Evolutionary conservation across 352 stramenopile species (phyloP), one percentile per base, ranked within the genome.

Genomic region (Sclerospora graminicola): DNA sequence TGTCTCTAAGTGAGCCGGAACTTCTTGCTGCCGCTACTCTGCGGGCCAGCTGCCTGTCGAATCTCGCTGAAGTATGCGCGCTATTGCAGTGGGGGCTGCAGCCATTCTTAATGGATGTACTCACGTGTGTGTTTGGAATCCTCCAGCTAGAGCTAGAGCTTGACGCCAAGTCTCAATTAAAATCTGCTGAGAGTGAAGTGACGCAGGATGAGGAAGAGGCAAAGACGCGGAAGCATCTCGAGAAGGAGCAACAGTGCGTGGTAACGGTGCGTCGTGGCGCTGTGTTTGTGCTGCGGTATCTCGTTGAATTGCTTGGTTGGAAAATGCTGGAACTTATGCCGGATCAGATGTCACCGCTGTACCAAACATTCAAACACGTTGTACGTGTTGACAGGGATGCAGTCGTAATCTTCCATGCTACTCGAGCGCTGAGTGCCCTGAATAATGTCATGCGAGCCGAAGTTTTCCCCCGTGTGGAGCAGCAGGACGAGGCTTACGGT

Each of bases 41-140:
- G 21, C 76, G 81, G 8, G 78, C 81, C 15, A 93, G 81, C 37
- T 93, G 78, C 51, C 42, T 93, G 26, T 93, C 81, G n/a, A 93
- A 93, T 37, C 55, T 93, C 10, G 81, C 81, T n/a, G 78, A 93
- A 31, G 72, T 92, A 10, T 84, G 70, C 16, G 74, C 64, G 5
- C 47, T 89, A 33, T 57, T 93, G 8, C 66, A 82, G 35, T 93
- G 74, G 73, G 61, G 66, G 13, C 54, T 93, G 0, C 68, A 80
- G 24, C 76, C 73, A 11, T 93, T 82, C 54, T 45, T 82, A 8
- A 36, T 66, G 24, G 76, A 93, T 35, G 63, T 93, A n/a, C 45
- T 93, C 37, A 82, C 63, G 30, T 89, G 76, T 36, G 74, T 84
- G 19, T 81, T 82, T 45, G 81, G 78, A n/a, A 66, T 93, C 21